These are phyloP conservation scores for Sarocladiaceae sp. DNA, from an alignment of 2,329 filamentous ascomycete genomes.

Conservation along the genomic window DNA sequence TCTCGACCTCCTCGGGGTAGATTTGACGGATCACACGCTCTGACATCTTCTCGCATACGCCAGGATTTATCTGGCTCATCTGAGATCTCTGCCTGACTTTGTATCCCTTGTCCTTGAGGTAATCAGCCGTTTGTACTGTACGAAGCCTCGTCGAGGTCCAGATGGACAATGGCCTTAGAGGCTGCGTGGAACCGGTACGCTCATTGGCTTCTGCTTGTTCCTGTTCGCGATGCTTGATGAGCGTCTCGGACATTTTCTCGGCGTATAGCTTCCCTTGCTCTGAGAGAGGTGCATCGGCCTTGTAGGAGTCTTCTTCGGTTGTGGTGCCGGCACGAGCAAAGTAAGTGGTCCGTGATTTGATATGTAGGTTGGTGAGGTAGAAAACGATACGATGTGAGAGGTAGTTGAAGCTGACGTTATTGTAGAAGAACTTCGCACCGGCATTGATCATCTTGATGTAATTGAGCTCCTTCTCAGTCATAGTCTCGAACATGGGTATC, in stretches of 20 bases:
- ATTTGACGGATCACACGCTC: conserved; percentile 73
- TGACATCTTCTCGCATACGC: conserved; percentile 89
- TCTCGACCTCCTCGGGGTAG: conserved; percentile 85
- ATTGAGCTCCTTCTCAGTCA: conserved; percentile 89
- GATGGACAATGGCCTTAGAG: conserved; percentile 74
- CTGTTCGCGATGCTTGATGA: conserved; percentile 76
- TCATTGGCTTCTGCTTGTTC: conserved; percentile 66
- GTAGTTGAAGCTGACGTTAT: conserved; percentile 95
- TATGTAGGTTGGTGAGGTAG: conserved; percentile 94
- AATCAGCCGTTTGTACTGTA: conserved; percentile 83
- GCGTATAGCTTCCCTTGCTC: conserved; percentile 76
- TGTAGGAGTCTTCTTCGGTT: conserved; percentile 88
- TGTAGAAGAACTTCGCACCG: conserved; percentile 86
- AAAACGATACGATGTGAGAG: conserved; percentile 96
- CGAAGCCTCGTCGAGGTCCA: conserved; percentile 92
- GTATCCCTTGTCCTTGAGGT: conserved; percentile 72
- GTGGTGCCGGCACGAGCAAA: conserved; percentile 86
- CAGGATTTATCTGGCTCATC: conserved; percentile 95
- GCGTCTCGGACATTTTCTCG: conserved; percentile 74
- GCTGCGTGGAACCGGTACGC: conserved; percentile 59
- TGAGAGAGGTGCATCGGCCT: conserved; percentile 79
- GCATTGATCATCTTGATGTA: conserved; percentile 99
- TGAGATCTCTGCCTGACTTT: conserved; percentile 87
- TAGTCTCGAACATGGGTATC: conserved; percentile 94
- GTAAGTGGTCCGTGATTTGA: conserved; percentile 89